Conservation (phyloP, 306 rosid species). For the Casuarina glauca region DNA sequence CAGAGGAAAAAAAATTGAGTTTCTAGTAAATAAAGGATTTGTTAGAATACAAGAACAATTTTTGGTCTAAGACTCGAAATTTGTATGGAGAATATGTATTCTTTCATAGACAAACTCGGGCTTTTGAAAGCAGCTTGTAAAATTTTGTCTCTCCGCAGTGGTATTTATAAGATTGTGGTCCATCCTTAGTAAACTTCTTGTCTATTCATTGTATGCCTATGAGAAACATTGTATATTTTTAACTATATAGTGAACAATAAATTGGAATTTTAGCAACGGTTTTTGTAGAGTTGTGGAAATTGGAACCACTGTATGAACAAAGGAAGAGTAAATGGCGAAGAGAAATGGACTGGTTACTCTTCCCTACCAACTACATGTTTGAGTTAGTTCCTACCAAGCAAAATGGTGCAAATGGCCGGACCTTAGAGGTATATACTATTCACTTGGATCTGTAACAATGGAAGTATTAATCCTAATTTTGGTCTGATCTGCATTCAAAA, state of each 20-base stretch:
- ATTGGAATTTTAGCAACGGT: not conserved
- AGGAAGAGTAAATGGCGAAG: conserved; percentile 64
- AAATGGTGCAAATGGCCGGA: conserved; percentile 73
- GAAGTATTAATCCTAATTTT: no score
- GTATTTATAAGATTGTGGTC: no score
- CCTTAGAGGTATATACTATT: conserved; percentile 34
- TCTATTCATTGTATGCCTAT: conserved; percentile 2
- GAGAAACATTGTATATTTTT: not conserved
- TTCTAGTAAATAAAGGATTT: not conserved
- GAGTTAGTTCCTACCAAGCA: conserved; percentile 95
- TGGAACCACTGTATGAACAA: no score
- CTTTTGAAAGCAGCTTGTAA: conserved; percentile 1
- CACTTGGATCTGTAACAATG: no score
- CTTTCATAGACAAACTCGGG: not conserved
- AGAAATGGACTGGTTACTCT: conserved; percentile 92
- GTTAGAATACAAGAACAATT: not conserved
- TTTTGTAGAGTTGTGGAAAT: conserved; percentile 82
- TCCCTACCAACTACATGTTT: conserved; percentile 90
- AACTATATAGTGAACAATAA: not conserved
- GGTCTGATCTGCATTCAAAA: no score
- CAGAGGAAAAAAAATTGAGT: not conserved
- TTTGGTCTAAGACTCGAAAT: not conserved
- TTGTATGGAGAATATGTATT: not conserved
- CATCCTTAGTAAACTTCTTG: conserved; percentile 8
- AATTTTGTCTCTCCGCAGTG: not conserved